Conservation (phyloP, 768 basidiomycete species). For the Erythrobasidium yunnanense region DNA sequence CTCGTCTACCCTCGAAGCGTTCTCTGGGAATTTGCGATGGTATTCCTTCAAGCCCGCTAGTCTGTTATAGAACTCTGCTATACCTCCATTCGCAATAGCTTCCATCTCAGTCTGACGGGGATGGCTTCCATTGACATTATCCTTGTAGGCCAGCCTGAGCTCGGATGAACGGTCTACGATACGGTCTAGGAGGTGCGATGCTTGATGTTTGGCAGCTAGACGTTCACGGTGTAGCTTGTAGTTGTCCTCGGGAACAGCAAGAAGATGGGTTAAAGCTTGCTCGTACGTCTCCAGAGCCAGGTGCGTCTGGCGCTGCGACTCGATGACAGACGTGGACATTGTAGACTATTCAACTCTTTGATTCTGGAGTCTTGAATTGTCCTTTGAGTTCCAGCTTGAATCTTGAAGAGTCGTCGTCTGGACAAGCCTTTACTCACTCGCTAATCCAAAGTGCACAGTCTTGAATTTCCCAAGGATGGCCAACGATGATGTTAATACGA, state of each 20-base stretch:
- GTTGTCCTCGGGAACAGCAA: conserved; percentile 2
- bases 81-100: conserved; percentile 45
- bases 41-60: conserved; percentile 93
- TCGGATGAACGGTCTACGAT: conserved; percentile 48
- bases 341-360: too few species aligned
- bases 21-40: conserved; percentile 87
- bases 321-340: conserved; percentile 55
- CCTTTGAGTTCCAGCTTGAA: too few species aligned
- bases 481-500: too few species aligned
- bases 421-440: too few species aligned
- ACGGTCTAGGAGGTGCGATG: conserved; percentile 75
- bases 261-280: conserved; percentile 57
- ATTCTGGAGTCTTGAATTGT: too few species aligned
- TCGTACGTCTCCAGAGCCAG: conserved; percentile 92
- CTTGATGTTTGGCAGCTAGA: conserved; percentile 71
- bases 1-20: conserved; percentile 23
- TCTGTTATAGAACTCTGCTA: conserved; percentile 90
- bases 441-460: too few species aligned
- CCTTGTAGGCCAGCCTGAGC: conserved; percentile 21
- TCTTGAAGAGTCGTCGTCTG: too few species aligned
- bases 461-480: too few species aligned
- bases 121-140: conserved; percentile 5
- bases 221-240: conserved; percentile 30
- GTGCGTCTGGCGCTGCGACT: conserved; percentile 87
- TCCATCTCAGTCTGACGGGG: conserved; percentile 34